Percentiles rank a stretch among this genome's conserved stretches.
These are phyloP conservation scores for Antarctomyces pellizariae DNA, from an alignment of 495 filamentous ascomycete species.

Conservation along the genomic window DNA sequence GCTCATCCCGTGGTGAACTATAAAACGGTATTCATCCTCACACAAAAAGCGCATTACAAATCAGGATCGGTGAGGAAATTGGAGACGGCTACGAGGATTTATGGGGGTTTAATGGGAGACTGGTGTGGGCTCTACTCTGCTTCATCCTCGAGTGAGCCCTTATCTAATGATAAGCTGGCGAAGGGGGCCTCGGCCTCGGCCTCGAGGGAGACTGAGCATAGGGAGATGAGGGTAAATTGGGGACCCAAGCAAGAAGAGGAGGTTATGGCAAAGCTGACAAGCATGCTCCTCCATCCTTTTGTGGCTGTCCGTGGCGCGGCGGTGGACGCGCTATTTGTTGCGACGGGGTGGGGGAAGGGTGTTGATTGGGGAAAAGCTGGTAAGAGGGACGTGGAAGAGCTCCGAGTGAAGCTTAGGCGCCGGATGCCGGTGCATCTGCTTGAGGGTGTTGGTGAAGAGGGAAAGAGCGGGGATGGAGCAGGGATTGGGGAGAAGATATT, in stretches of 20 bases:
- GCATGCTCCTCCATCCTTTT: slow-evolving; percentile 38
- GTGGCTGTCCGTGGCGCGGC: slow-evolving; percentile 27
- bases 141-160: not conserved
- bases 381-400: slow-evolving; percentile 2
- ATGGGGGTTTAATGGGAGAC: slow-evolving; percentile 36
- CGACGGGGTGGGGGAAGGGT: slow-evolving; percentile 8
- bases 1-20: slow-evolving; percentile 7
- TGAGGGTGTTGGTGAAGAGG: slow-evolving; percentile 1
- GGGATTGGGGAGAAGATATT: not conserved
- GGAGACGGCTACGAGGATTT: slow-evolving; percentile 53
- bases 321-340: slow-evolving; percentile 20
- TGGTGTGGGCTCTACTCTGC: too few species aligned
- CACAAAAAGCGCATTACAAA: slow-evolving; percentile 64
- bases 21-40: slow-evolving; percentile 33
- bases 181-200: slow-evolving; percentile 1
- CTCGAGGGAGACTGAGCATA: slow-evolving; percentile 4
- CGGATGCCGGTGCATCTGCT: not conserved
- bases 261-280: slow-evolving; percentile 29
- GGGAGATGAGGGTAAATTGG: too few species aligned
- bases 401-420: slow-evolving; percentile 7
- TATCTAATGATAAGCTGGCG: too few species aligned
- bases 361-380: slow-evolving; percentile 9
- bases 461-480: not conserved
- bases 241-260: slow-evolving; percentile 10
- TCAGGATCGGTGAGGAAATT: slow-evolving; percentile 56